These are phyloP conservation scores for Diplosphaera chodatii DNA, from an alignment of 139 green algal species.

Conservation along the genomic window DNA sequence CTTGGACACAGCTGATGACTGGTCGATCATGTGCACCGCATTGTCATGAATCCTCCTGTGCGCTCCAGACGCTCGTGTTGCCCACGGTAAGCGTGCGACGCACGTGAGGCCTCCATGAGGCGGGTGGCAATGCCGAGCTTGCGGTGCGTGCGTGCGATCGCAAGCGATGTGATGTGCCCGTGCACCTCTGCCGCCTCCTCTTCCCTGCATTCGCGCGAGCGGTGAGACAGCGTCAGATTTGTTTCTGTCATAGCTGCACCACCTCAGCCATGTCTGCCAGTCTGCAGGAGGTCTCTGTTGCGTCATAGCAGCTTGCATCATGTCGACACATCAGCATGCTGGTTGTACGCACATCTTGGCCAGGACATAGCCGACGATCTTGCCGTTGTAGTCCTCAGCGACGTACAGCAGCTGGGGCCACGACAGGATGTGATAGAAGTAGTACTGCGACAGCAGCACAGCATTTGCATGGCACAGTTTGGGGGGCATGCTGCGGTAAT, in stretches of 20 bases:
- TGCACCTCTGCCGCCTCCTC: conserved; percentile 78
- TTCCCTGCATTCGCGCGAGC: conserved; percentile 60
- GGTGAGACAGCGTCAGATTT: background rate
- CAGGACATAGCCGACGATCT: conserved; percentile 98
- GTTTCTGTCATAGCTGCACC: too few relatives aligned
- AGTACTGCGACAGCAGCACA: conserved; percentile 84
- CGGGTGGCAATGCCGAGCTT: conserved; percentile 94
- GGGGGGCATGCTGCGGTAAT: background rate
- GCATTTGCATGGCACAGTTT: background rate
- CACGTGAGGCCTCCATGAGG: conserved; percentile 91
- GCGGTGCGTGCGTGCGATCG: conserved; percentile 88
- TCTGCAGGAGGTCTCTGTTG: too few relatives aligned
- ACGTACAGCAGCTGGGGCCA: conserved; percentile 98
- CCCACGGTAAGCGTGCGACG: conserved; percentile 8
- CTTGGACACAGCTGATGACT: background rate
- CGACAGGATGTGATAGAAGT: conserved; percentile 97
- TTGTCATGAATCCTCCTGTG: too few relatives aligned
- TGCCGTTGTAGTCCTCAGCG: conserved; percentile 92
- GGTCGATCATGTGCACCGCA: too few relatives aligned
- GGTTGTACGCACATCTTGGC: conserved; percentile 97
- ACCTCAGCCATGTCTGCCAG: too few relatives aligned
- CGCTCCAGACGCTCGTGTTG: too few relatives aligned
- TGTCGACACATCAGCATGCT: background rate
- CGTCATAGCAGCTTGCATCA: background rate
- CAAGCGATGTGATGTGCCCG: conserved; percentile 97